Evolutionary conservation across 1,284 basidiomycete species (phyloP), one percentile per base, ranked within the genome.

Genomic region (Dichomitus squalens): DNA sequence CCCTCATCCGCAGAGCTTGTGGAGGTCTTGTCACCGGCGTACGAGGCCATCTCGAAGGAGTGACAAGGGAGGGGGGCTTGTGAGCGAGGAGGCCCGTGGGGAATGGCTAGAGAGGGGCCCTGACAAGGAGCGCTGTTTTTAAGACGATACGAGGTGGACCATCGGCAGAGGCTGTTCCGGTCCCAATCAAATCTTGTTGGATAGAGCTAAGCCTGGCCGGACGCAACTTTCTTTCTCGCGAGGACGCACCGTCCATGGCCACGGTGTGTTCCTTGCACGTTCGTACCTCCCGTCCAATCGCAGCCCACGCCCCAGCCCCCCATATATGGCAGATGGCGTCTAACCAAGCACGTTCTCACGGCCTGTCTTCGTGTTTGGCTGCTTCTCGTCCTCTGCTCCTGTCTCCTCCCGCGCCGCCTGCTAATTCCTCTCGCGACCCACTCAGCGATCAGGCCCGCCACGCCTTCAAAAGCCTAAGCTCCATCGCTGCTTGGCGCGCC

Each of bases 191-290:
- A 57, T 38, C 41, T 36, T 58, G 53, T 14, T 21, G 18, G 8
- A 39, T 48, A 34, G 20, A 33, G 31, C 20, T 21, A 21, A 52
- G 55, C 43, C 60, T 55, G 52, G 52, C 44, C 53, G 18, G 50
- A 52, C 49, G 47, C 57, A 57, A 43, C 29, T 48, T 56, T 51
- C 49, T 16, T 53, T 38, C 40, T 43, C 29, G 55, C 60, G 53
- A 54, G 29, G 35, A 36, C 47, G 40, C 18, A 29, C 27, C 39
- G 21, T 34, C 20, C 33, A 7, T 20, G 14, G 20, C 43, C 33
- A 33, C n/a, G 41, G 27, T 41, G 2, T 27, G 66, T 66, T 23
- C 66, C 66, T 68, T 64, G 66, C 66, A 68, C 66, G 66, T 68
- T 68, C 66, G 66, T 65, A 61, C 41, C 59, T 16, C 1, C 53